phyloP scores from a whole-genome alignment of 495 filamentous ascomycete species.

The Daldinia childiae region DNA sequence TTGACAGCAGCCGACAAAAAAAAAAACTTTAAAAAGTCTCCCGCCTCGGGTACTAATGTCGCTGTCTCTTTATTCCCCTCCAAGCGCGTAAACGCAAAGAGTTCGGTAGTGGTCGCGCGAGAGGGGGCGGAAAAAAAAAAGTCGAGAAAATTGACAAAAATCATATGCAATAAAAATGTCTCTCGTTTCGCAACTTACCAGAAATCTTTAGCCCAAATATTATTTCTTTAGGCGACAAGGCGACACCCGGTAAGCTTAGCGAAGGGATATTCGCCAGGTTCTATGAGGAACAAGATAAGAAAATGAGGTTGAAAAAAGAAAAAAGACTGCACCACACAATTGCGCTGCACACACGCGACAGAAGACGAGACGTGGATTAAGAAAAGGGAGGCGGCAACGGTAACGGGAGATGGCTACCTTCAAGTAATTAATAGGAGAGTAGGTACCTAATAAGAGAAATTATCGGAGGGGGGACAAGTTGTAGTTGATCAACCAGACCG shows the following conservation, averaged over 20 bases:
- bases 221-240: conserved; percentile 19
- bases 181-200: conserved; percentile 36
- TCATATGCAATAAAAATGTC: conserved; percentile 23
- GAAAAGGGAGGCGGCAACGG: conserved; percentile 49
- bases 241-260: conserved; percentile 22
- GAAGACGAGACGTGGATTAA: conserved; percentile 38
- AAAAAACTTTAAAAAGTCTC: conserved; percentile 21
- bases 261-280: conserved; percentile 30
- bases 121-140: conserved; percentile 31
- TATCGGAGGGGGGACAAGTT: conserved; percentile 47
- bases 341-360: conserved; percentile 45
- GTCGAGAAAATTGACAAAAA: conserved; percentile 11
- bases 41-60: conserved; percentile 19
- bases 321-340: conserved; percentile 47
- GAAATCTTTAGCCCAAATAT: conserved; percentile 30
- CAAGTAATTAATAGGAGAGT: conserved; percentile 47
- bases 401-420: conserved; percentile 47
- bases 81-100: conserved; percentile 31
- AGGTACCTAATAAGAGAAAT: conserved; percentile 47
- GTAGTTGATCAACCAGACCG: conserved; percentile 46
- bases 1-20: conserved; percentile 11
- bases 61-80: conserved; percentile 17
- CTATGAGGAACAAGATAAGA: conserved; percentile 33
- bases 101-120: conserved; percentile 10
- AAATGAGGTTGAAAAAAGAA: conserved; percentile 38